Base-by-base conservation (phyloP, 1,284 basidiomycete species). In the Rhizoctonia solani region DNA sequence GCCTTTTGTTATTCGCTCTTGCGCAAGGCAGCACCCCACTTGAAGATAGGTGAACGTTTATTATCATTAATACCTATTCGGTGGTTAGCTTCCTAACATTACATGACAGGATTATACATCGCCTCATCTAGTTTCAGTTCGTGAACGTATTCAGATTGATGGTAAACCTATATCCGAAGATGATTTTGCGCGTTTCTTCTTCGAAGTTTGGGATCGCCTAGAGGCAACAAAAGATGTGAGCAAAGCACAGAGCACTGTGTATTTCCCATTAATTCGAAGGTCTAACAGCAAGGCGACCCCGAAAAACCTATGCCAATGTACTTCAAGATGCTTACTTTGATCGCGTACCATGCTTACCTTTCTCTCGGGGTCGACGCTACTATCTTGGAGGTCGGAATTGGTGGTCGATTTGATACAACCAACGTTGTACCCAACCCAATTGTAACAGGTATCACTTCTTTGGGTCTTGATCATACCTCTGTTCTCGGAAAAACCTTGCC, bases 341-440 rank as follows among this genome's bases (percentile, higher is more conserved):
- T 99, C 73, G 94, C 95, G 0, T 98, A 88, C 77, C 95, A 99
- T 75, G 83, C 89, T 9, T 99, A 99, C 79, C 80, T 94, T 49
- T 83, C 86, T 30, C 79, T 90, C 34, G 85, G 87, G 74, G 89
- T 90, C 37, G 87, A 94, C 72, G 95, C 93, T 3, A 95, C 95
- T 0, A 86, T 99, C 49, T 83, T 99, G 32, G 97, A 99, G 82
- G 97, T 99, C 39, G 97, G 97, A 14, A 91, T 99, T 21, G 97
- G 97, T 16, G 97, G 97, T 21, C 84, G 86, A 25, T 95, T 93
- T 75, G 97, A 99, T 76, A 94, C 93, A 73, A 99, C 97, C 30
- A 99, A 99, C 74, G 87, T 98, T 69, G 93, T 99, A 0, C 94
- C 93, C 0, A 85, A 84, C 69, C 97, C 97, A 0, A 76, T 95